Percentiles rank a stretch among this genome's conserved stretches.
These are phyloP conservation scores for Aspergillus ruber DNA, from an alignment of 2,329 filamentous ascomycete species.

Conservation along the genomic window DNA sequence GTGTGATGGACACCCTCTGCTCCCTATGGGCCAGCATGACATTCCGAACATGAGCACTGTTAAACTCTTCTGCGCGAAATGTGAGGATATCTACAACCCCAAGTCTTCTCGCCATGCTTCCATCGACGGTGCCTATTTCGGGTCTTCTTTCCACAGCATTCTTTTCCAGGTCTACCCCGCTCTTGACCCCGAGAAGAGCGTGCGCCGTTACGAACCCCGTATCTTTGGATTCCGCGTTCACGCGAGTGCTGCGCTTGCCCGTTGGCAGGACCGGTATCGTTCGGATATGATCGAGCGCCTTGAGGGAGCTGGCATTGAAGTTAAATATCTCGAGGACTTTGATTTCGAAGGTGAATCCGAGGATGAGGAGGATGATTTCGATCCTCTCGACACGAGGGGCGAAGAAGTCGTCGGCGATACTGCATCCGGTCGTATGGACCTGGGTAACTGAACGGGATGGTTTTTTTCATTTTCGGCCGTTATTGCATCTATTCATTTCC, in stretches of 20 bases:
- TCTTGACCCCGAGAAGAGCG: constrained; percentile 77
- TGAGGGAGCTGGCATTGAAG: constrained; percentile 62
- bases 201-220: constrained; percentile 78
- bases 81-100: constrained; percentile 98
- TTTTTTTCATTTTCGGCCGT: not conserved
- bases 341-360: constrained; percentile 52
- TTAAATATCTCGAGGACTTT: constrained; percentile 67
- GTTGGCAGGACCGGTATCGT: constrained; percentile 81
- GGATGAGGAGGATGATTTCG: constrained; percentile 33
- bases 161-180: constrained; percentile 97
- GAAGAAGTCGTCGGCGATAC: constrained; percentile 22
- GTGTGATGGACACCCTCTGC: constrained; percentile 85
- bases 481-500: not conserved
- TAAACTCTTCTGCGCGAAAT: constrained; percentile 94
- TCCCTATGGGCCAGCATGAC: constrained; percentile 92
- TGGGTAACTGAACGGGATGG: constrained; percentile 23
- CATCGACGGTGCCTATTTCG: constrained; percentile 97
- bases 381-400: constrained; percentile 13
- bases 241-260: constrained; percentile 74
- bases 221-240: constrained; percentile 97
- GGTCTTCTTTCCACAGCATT: constrained; percentile 97
- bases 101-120: constrained; percentile 92
- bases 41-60: constrained; percentile 80
- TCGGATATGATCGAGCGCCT: constrained; percentile 77
- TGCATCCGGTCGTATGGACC: constrained; percentile 31